Percentiles rank a stretch among this genome's conserved stretches.
Conservation (phyloP, 495 filamentous ascomycete species). For the Tuber microsphaerosporum region DNA sequence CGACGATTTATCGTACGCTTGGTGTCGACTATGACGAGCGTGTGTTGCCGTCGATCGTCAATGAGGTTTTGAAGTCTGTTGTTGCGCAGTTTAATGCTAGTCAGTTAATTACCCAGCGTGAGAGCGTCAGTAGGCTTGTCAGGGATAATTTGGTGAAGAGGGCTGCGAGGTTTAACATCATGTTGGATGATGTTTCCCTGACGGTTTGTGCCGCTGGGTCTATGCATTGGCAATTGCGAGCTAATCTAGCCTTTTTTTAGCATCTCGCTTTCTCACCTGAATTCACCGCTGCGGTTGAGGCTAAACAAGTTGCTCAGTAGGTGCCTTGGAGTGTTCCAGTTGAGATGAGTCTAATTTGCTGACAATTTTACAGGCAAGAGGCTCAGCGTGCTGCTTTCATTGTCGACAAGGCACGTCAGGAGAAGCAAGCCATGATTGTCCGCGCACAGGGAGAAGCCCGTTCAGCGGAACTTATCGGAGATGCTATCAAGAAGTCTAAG, state of each 20-base stretch:
- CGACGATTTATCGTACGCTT: slow-evolving; percentile 92
- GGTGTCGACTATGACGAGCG: slow-evolving; percentile 95
- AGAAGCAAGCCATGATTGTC: slow-evolving; percentile 98
- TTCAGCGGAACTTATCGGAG: slow-evolving; percentile 94
- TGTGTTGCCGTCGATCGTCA: slow-evolving; percentile 93
- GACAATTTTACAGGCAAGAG: slow-evolving; percentile 56
- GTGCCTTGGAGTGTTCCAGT: not conserved
- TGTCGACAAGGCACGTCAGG: slow-evolving; percentile 96
- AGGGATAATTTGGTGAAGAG: slow-evolving; percentile 84
- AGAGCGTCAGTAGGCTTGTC: slow-evolving; percentile 86
- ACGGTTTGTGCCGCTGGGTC: slow-evolving; percentile 57
- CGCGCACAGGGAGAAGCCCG: slow-evolving; percentile 98
- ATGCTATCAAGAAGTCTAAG: slow-evolving; percentile 98
- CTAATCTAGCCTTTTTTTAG: slow-evolving; percentile 45
- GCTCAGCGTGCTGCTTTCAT: slow-evolving; percentile 95
- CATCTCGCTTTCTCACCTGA: slow-evolving; percentile 98
- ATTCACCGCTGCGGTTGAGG: slow-evolving; percentile 97
- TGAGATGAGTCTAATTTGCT: not conserved
- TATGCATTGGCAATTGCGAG: not conserved
- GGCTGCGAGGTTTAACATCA: slow-evolving; percentile 92
- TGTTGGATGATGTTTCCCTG: slow-evolving; percentile 92
- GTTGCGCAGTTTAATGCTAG: slow-evolving; percentile 98
- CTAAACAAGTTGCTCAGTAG: slow-evolving; percentile 89
- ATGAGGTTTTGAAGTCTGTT: slow-evolving; percentile 97
- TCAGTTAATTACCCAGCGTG: slow-evolving; percentile 96